phyloP scores from a whole-genome alignment of 176 grass and related monocot species.

The Elaeis guineensis region DNA sequence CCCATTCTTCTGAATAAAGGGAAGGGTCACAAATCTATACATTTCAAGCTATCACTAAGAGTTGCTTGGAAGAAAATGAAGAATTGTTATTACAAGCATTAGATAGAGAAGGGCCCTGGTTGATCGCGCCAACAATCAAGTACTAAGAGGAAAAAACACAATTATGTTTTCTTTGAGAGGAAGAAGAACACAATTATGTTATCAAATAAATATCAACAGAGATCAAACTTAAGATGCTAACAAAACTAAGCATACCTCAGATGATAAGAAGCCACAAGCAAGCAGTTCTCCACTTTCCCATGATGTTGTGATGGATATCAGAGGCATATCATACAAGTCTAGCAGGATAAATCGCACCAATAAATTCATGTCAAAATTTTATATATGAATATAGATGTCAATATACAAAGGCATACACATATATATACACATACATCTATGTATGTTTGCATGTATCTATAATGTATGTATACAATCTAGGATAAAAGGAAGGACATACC shows the following conservation, averaged over 20 bases:
- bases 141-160: too few relatives aligned
- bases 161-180: too few relatives aligned
- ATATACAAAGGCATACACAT: neutral
- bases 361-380: neutral
- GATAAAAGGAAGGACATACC: constrained; percentile 24
- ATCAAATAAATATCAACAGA: constrained; percentile 4
- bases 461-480: neutral
- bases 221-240: constrained; percentile 10
- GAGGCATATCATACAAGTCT: constrained; percentile 95
- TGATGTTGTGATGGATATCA: constrained; percentile 74
- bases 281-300: constrained; percentile 83
- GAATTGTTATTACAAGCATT: too few relatives aligned
- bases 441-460: too few relatives aligned
- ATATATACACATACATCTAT: too few relatives aligned
- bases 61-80: too few relatives aligned
- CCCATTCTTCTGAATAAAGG: too few relatives aligned
- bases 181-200: neutral
- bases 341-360: constrained; percentile 23
- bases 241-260: constrained; percentile 38
- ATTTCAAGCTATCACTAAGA: too few relatives aligned
- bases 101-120: too few relatives aligned
- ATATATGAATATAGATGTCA: neutral
- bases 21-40: too few relatives aligned
- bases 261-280: constrained; percentile 68
- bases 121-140: too few relatives aligned